Evolutionary conservation across 352 stramenopile species (phyloP).

Genomic region (Plasmopara viticola): DNA sequence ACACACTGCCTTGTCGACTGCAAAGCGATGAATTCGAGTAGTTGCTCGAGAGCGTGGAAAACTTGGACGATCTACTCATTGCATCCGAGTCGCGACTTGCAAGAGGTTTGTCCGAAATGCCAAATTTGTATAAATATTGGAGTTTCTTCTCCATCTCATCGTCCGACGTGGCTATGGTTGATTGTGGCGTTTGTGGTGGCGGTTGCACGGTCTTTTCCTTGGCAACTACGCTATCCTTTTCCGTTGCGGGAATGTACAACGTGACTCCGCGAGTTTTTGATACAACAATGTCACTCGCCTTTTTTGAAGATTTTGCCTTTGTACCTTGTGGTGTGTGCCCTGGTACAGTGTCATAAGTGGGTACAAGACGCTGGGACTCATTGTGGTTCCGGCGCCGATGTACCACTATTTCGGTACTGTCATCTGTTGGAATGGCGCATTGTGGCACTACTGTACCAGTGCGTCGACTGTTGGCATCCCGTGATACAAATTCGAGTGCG

Average conservation of each 20-base stretch:
- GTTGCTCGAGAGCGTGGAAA: constrained; percentile 15
- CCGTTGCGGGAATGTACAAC: constrained; percentile 41
- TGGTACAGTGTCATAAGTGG: too few species aligned
- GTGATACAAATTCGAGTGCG: constrained; percentile 33
- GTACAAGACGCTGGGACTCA: too few species aligned
- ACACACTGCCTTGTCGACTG: constrained; percentile 45
- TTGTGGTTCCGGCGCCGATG: too few species aligned
- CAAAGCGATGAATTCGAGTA: constrained; percentile 29
- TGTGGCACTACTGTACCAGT: too few species aligned
- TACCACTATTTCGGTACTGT: too few species aligned
- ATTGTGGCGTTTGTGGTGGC: constrained; percentile 1
- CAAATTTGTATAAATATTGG: constrained; percentile 48
- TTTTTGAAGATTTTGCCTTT: too few species aligned
- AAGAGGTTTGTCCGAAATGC: constrained; percentile 35
- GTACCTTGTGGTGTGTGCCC: too few species aligned
- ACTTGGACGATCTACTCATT: constrained; percentile 20
- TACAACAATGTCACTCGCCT: too few species aligned
- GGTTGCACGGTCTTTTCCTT: neutral
- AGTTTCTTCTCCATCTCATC: constrained; percentile 44
- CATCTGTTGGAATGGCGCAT: too few species aligned
- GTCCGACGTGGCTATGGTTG: too few species aligned
- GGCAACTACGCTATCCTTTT: neutral
- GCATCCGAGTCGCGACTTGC: constrained; percentile 11
- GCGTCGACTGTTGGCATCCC: too few species aligned
- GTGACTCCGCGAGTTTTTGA: constrained; percentile 34